phyloP scores from a whole-genome alignment of 2,329 filamentous ascomycete genomes.

The Aspergillus amoenus region DNA sequence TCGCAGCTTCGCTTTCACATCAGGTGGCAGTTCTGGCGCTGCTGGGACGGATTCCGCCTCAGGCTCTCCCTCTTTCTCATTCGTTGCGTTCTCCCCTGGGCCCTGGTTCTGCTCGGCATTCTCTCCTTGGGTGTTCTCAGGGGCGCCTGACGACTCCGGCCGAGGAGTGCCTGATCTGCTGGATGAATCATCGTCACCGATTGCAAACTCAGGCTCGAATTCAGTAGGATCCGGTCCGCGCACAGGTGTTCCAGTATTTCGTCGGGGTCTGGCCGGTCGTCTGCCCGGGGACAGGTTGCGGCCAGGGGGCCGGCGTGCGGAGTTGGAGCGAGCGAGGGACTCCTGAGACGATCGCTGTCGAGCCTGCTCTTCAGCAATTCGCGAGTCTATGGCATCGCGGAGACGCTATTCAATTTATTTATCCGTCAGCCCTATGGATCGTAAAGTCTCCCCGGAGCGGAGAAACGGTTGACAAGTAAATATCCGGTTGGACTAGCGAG shows the following conservation, averaged over 20 bases:
- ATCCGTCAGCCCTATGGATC: background rate
- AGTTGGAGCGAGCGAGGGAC: constrained; percentile 45
- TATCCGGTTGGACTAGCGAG: background rate
- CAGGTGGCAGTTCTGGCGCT: constrained; percentile 64
- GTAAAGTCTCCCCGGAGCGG: background rate
- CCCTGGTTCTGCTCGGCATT: constrained; percentile 23
- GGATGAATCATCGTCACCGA: constrained; percentile 75
- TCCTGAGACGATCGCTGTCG: constrained; percentile 61
- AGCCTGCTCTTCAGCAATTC: constrained; percentile 88
- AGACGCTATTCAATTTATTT: constrained; percentile 59
- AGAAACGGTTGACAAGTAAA: constrained; percentile 5
- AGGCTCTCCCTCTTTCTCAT: constrained; percentile 22
- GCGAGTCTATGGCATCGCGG: constrained; percentile 79
- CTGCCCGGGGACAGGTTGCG: constrained; percentile 30
- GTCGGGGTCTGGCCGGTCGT: constrained; percentile 32
- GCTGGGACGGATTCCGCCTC: constrained; percentile 23
- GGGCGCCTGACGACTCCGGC: constrained; percentile 43
- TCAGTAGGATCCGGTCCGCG: constrained; percentile 77
- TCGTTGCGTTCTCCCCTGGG: constrained; percentile 17
- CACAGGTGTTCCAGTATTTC: constrained; percentile 46
- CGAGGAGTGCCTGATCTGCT: constrained; percentile 62
- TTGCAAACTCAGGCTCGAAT: constrained; percentile 81
- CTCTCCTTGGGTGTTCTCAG: constrained; percentile 24
- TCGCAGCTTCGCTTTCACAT: constrained; percentile 72
- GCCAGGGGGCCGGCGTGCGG: constrained; percentile 37